Percentiles rank a stretch among this genome's conserved stretches.
Conservation (phyloP, 441 rosid species). For the Gossypium schwendimanii region DNA sequence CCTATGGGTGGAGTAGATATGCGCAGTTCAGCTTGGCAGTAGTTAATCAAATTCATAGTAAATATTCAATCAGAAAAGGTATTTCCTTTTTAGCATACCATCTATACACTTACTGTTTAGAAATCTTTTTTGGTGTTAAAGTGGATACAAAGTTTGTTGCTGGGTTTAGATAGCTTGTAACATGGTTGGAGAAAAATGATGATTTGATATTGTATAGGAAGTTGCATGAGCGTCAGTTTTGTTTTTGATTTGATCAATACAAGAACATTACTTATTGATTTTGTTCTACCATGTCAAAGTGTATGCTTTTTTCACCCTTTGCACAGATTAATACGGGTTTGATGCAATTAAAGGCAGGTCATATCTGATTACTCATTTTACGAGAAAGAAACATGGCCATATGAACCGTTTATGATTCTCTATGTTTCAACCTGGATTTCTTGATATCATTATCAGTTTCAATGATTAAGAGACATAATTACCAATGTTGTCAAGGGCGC, state of each 20-base stretch:
- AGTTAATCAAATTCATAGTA: conserved; percentile 38
- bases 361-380: background rate
- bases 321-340: background rate
- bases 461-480: background rate
- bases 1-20: conserved; percentile 49
- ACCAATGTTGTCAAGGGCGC: background rate
- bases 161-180: background rate
- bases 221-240: background rate
- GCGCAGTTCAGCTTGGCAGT: conserved; percentile 49
- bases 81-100: background rate
- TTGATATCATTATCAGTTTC: background rate
- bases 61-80: conserved; percentile 43
- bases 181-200: background rate
- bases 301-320: background rate
- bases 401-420: background rate
- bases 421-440: background rate
- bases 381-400: background rate
- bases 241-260: background rate
- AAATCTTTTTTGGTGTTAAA: background rate
- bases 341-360: background rate
- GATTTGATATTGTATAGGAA: background rate
- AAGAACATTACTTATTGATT: background rate
- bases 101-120: background rate
- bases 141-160: background rate
- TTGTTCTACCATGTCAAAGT: background rate